Conservation (phyloP, 1,284 basidiomycete species). For the Irpex sp. region DNA sequence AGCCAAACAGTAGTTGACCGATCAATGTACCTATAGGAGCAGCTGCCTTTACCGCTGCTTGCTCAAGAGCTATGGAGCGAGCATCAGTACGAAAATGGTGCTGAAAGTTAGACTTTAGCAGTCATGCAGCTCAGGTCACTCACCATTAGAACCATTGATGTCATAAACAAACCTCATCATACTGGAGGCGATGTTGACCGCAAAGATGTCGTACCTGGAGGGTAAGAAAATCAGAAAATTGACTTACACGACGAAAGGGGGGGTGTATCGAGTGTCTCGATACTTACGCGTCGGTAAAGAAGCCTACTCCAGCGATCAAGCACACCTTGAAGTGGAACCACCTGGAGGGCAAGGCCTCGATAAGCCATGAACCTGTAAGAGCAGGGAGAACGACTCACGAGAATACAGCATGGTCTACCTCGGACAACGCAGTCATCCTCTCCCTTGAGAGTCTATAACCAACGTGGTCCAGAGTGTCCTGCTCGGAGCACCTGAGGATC, state of each 20-base stretch:
- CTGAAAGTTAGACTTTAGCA: too few relatives aligned
- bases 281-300: conserved; percentile 77
- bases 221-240: background rate
- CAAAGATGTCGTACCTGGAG: conserved; percentile 65
- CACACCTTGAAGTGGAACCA: conserved; percentile 66
- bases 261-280: background rate
- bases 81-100: background rate
- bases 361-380: background rate
- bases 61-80: conserved; percentile 33
- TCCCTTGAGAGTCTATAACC: background rate
- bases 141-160: background rate
- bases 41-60: conserved; percentile 78
- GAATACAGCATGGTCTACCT: conserved; percentile 54
- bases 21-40: conserved; percentile 60
- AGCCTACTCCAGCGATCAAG: conserved; percentile 74
- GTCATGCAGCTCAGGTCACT: background rate
- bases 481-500: background rate
- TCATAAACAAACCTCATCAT: conserved; percentile 82
- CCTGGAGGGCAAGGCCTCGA: conserved; percentile 13
- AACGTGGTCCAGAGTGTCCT: background rate
- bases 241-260: background rate
- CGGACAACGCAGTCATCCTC: conserved; percentile 34
- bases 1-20: conserved; percentile 57
- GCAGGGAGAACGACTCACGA: conserved; percentile 28
- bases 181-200: conserved; percentile 70